A percentile compares a stretch with the other conserved stretches of the same genome.
These are phyloP conservation scores for Sugiyamaella grinbergsii DNA, from an alignment of 1,139 yeast genomes.

Conservation along the genomic window DNA sequence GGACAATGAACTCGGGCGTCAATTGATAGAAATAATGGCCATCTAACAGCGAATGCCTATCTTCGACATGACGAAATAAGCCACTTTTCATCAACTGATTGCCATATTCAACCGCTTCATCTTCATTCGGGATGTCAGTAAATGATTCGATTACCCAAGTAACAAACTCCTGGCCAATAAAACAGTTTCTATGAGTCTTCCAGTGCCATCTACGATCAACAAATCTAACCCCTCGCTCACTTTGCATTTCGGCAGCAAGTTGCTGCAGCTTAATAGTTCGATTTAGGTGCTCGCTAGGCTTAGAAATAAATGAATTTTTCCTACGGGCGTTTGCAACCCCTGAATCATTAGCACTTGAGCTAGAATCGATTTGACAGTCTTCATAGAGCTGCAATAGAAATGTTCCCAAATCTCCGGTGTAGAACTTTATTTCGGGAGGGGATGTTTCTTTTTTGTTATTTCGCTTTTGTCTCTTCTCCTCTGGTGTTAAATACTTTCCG, in stretches of 20 bases:
- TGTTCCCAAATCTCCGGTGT: constrained; percentile 80
- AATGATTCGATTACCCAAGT: constrained; percentile 80
- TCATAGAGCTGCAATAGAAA: constrained; percentile 56
- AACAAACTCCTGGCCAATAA: constrained; percentile 82
- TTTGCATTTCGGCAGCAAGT: constrained; percentile 68
- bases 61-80: constrained; percentile 76
- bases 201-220: constrained; percentile 92
- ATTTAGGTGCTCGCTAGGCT: constrained; percentile 44
- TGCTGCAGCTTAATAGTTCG: constrained; percentile 49
- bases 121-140: constrained; percentile 76
- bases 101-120: constrained; percentile 80
- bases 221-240: constrained; percentile 57
- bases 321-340: constrained; percentile 26
- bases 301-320: constrained; percentile 45
- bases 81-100: constrained; percentile 72
- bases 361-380: constrained; percentile 22
- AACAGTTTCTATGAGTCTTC: constrained; percentile 73
- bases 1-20: constrained; percentile 53
- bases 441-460: constrained; percentile 51
- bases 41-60: constrained; percentile 80
- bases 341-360: constrained; percentile 4
- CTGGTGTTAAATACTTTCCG: constrained; percentile 53
- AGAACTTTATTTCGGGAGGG: constrained; percentile 76
- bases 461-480: constrained; percentile 45
- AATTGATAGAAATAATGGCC: constrained; percentile 90